phyloP scores from a whole-genome alignment of 768 basidiomycete genomes.

The Lactifluus hygrophoroides region DNA sequence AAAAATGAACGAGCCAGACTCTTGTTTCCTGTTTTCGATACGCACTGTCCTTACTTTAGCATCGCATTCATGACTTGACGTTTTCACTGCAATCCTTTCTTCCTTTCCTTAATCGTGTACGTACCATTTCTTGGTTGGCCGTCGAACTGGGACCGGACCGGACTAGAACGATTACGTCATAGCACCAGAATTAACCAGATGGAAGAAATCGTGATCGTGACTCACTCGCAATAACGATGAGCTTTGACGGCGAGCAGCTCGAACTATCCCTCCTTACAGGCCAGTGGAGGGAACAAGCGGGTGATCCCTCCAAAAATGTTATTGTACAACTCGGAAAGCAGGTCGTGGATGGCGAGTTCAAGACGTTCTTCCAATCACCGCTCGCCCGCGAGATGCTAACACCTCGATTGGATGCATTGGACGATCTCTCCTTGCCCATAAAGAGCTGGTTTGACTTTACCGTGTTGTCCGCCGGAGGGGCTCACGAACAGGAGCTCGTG shows the following conservation, averaged over 20 bases:
- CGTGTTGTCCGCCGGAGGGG: conserved; percentile 26
- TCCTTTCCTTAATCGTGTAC: too few relatives aligned
- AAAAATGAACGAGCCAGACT: too few relatives aligned
- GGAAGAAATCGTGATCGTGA: not conserved
- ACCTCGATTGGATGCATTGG: conserved; percentile 21
- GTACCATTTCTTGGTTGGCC: not conserved
- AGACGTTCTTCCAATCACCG: conserved; percentile 35
- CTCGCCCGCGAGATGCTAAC: conserved; percentile 32
- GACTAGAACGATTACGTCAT: too few relatives aligned
- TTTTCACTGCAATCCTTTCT: too few relatives aligned
- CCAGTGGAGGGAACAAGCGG: conserved; percentile 28
- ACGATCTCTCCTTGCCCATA: conserved; percentile 32
- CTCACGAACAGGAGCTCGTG: conserved; percentile 42
- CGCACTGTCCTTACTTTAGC: not conserved
- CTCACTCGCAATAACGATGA: conserved; percentile 3
- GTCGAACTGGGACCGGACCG: too few relatives aligned
- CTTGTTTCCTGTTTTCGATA: not conserved
- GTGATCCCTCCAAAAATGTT: conserved; percentile 28
- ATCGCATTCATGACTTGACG: too few relatives aligned
- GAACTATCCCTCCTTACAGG: conserved; percentile 55
- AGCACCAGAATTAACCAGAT: too few relatives aligned
- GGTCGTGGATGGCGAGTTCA: conserved; percentile 54
- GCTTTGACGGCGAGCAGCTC: conserved; percentile 24
- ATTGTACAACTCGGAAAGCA: conserved; percentile 40
- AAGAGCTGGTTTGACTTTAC: conserved; percentile 29